Evolutionary conservation across 108 stramenopile genomes (phyloP).

Genomic region (Nitzschia sp.): DNA sequence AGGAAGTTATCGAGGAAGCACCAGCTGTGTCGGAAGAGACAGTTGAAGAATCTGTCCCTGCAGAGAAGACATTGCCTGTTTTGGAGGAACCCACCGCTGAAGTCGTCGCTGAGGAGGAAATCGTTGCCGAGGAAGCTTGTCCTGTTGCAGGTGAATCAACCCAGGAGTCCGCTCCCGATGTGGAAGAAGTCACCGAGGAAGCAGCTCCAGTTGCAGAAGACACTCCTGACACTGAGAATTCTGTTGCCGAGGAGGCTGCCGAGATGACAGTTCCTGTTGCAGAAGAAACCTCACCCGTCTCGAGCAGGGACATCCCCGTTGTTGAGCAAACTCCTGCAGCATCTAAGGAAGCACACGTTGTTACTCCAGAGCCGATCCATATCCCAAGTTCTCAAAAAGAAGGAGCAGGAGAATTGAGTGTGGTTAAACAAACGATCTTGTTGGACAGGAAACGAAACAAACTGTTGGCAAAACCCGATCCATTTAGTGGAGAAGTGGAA

Average conservation of each 20-base stretch:
- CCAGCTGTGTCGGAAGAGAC: no score
- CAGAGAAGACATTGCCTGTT: no score
- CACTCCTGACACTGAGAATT: neutral
- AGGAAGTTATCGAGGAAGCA: no score
- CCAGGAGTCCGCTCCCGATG: no score
- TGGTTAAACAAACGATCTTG: neutral
- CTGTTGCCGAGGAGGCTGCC: neutral
- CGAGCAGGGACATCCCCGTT: neutral
- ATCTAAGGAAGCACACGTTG: neutral
- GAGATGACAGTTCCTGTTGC: no score
- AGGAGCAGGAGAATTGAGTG: neutral
- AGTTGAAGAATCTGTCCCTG: neutral
- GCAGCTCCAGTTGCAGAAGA: no score
- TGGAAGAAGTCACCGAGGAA: neutral
- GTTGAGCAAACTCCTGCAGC: constrained; percentile 3
- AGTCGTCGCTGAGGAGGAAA: neutral
- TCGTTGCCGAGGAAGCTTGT: neutral
- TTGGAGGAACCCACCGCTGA: neutral
- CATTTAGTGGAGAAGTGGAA: constrained; percentile 17
- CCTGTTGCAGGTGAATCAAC: neutral
- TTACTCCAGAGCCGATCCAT: neutral
- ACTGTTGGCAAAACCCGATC: constrained; percentile 5
- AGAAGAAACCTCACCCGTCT: neutral
- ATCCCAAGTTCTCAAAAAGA: neutral
- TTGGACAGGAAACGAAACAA: neutral